phyloP scores from a whole-genome alignment of 2,329 filamentous ascomycete genomes.

The Diaporthe citri region DNA sequence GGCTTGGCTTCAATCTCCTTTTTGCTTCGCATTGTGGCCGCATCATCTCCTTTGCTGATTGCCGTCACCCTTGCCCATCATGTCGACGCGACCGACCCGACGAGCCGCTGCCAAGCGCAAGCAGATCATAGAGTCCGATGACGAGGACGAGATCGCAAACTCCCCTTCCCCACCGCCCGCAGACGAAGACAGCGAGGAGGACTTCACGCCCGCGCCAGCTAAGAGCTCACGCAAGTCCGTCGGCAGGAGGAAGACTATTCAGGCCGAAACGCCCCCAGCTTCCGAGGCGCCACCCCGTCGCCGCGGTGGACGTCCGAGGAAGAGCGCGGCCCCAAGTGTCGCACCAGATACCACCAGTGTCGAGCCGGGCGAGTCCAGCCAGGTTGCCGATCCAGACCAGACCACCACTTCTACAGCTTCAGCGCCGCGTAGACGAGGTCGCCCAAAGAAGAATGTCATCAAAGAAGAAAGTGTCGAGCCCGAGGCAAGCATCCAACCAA shows the following conservation, averaged over 20 bases:
- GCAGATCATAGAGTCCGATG: conserved; percentile 83
- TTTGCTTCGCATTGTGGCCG: conserved; percentile 24
- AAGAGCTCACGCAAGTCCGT: conserved; percentile 56
- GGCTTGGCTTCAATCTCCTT: background rate
- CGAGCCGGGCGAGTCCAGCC: conserved; percentile 57
- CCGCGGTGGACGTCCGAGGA: conserved; percentile 56
- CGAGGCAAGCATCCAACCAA: conserved; percentile 37
- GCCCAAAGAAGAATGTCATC: conserved; percentile 36
- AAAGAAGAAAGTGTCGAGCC: conserved; percentile 40
- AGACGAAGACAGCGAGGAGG: conserved; percentile 74
- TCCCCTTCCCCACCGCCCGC: conserved; percentile 56
- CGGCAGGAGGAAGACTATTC: conserved; percentile 48
- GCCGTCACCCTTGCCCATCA: conserved; percentile 44
- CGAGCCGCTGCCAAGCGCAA: conserved; percentile 73
- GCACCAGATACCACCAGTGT: conserved; percentile 54
- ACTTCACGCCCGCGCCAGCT: conserved; percentile 81
- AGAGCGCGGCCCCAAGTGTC: conserved; percentile 52
- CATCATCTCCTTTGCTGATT: background rate
- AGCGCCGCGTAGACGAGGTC: conserved; percentile 33
- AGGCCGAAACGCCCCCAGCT: conserved; percentile 37
- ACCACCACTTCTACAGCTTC: conserved; percentile 8
- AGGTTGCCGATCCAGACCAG: conserved; percentile 29
- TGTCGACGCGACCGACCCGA: conserved; percentile 58
- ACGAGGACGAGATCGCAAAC: conserved; percentile 79
- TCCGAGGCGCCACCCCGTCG: conserved; percentile 54